Percentiles rank a stretch among this genome's conserved stretches.
Evolutionary conservation across 176 grass and related monocot genomes (phyloP).

Genomic region (Carex kokanica): DNA sequence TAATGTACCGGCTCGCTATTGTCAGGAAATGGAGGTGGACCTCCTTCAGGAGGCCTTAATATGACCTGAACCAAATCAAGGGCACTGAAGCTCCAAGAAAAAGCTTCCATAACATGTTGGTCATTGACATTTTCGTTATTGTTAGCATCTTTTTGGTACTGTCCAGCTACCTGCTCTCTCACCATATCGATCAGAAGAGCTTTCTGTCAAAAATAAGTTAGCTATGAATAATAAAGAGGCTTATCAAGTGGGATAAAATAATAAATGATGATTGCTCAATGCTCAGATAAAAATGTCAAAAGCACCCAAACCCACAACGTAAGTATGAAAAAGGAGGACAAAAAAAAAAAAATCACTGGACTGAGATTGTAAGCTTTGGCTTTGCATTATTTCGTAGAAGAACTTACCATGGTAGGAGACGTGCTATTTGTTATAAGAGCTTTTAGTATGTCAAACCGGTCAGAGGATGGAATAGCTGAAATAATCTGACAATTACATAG

Average conservation of each 20-base stretch:
- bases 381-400: constrained; percentile 14
- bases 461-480: constrained; percentile 56
- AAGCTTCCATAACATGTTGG: constrained; percentile 15
- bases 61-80: constrained; percentile 57
- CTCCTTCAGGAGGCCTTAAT: constrained; percentile 74
- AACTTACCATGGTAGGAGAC: constrained; percentile 60
- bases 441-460: constrained; percentile 67
- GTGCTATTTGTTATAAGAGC: constrained; percentile 61
- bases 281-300: constrained; percentile 7
- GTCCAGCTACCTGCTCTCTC: constrained; percentile 47
- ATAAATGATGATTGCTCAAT: neutral
- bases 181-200: constrained; percentile 84
- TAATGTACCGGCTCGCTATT: constrained; percentile 60
- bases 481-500: constrained; percentile 50
- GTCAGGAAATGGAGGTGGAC: constrained; percentile 68
- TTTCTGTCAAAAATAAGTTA: constrained; percentile 46
- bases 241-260: neutral
- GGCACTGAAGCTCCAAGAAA: constrained; percentile 41
- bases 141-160: constrained; percentile 30
- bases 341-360: neutral
- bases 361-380: constrained; percentile 4
- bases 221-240: constrained; percentile 28
- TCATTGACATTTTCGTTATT: constrained; percentile 18
- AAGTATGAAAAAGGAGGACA: neutral
- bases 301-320: neutral